These are phyloP conservation scores for Fraxinus sp. DNA, from an alignment of 305 asterid species.

Conservation along the genomic window DNA sequence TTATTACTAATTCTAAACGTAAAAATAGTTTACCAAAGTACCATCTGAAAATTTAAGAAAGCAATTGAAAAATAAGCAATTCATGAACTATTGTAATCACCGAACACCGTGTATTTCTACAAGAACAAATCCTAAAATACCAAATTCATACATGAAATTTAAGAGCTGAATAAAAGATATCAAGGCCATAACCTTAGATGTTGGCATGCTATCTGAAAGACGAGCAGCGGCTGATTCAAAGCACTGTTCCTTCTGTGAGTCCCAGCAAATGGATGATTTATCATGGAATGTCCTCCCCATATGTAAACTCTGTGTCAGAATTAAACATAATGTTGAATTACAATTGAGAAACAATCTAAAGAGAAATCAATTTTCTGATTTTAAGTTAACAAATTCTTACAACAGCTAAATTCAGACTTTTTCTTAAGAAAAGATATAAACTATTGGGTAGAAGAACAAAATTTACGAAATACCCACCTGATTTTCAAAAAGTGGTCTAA, in stretches of 20 bases:
- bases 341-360: background rate
- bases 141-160: background rate
- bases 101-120: background rate
- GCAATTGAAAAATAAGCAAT: background rate
- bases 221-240: constrained; percentile 12
- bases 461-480: constrained; percentile 4
- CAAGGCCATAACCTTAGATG: constrained; percentile 29
- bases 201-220: constrained; percentile 21
- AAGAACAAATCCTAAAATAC: background rate
- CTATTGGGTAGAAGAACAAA: background rate
- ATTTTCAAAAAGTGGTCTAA: background rate
- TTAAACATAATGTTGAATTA: background rate
- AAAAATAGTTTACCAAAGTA: too few relatives aligned
- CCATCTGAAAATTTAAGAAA: background rate
- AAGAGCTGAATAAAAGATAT: background rate
- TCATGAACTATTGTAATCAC: background rate
- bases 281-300: constrained; percentile 9
- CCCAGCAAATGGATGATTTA: constrained; percentile 26
- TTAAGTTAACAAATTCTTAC: background rate
- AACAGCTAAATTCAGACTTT: background rate
- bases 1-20: too few relatives aligned
- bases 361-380: background rate
- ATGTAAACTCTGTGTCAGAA: constrained; percentile 20
- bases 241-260: constrained; percentile 18
- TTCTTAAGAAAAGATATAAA: background rate